Evolutionary conservation across 2,329 filamentous ascomycete genomes (phyloP).

Genomic region (Ceratocystis lukuohia): DNA sequence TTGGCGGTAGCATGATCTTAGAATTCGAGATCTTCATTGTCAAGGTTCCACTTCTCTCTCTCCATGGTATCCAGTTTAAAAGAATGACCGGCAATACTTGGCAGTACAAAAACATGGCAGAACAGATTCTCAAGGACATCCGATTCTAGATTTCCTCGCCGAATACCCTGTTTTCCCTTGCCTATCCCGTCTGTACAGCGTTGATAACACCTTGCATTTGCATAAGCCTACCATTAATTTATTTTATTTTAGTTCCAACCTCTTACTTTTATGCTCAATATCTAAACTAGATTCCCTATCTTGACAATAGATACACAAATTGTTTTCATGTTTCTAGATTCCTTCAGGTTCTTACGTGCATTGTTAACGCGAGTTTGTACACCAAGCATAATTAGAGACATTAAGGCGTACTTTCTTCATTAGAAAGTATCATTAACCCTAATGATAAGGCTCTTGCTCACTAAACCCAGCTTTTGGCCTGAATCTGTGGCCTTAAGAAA

Average conservation of each 20-base stretch:
- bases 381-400: no score
- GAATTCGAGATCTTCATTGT: slow-evolving; percentile 96
- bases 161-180: no score
- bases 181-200: background rate
- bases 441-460: background rate
- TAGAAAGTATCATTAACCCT: background rate
- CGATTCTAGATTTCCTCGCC: slow-evolving; percentile 36
- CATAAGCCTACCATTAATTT: background rate
- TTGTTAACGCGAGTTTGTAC: no score
- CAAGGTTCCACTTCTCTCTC: slow-evolving; percentile 81
- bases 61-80: slow-evolving; percentile 98
- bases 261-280: background rate
- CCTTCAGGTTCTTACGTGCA: no score
- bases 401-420: no score
- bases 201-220: background rate
- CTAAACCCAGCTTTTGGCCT: background rate
- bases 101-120: slow-evolving; percentile 98
- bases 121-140: slow-evolving; percentile 80
- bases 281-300: background rate
- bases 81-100: slow-evolving; percentile 89
- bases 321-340: background rate
- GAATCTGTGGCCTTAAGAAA: background rate
- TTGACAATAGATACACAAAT: background rate
- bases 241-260: background rate
- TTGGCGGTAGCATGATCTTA: slow-evolving; percentile 70